Evolutionary conservation across 176 grass and related monocot genomes (phyloP), one percentile per base, ranked within the genome.

Genomic region (Sorghum bicolor): DNA sequence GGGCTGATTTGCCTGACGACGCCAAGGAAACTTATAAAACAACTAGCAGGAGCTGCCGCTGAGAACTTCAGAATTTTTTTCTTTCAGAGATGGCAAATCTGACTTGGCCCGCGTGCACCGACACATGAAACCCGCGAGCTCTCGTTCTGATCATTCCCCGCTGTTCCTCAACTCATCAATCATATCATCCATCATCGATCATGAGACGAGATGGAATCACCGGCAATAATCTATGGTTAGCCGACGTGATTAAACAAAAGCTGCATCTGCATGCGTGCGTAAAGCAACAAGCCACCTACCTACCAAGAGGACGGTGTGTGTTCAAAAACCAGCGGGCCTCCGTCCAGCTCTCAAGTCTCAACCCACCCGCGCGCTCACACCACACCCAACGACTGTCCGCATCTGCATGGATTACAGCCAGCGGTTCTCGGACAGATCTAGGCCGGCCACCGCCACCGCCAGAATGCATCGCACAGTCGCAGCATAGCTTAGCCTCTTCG

Each of bases 191-290:
- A 13, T 72, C 72, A 57, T 50, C 64, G 0, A n/a, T 65, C 31
- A 17, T 25, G 37, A 28, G 38, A 43, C 19, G 9, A 39, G 58
- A 80, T 48, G 33, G 39, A 48, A 64, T 4, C 8, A 4, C 4
- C 29, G 33, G 20, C 25, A 19, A 36, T 75, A 67, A 80, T 84
- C 37, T 68, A 69, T 79, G 31, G 61, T 61, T 80, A 48, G 70
- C 76, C 62, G 38, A 74, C 81, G 48, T 20, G 16, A 6, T 34
- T 73, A 32, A 30, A 74, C 43, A 30, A 64, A 31, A 20, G 8
- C n/a, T n/a, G n/a, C n/a, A n/a, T n/a, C n/a, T 43, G 19, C 37
- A 20, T 61, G 67, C 52, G 37, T 83, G 52, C 34, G 15, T 48
- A 48, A 48, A 17, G 45, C 45, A 48, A 16, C 45, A 48, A 16